Percentiles rank a stretch among this genome's conserved stretches.
These are phyloP conservation scores for Dioszegia crocea DNA, from an alignment of 768 basidiomycete species.

Conservation along the genomic window DNA sequence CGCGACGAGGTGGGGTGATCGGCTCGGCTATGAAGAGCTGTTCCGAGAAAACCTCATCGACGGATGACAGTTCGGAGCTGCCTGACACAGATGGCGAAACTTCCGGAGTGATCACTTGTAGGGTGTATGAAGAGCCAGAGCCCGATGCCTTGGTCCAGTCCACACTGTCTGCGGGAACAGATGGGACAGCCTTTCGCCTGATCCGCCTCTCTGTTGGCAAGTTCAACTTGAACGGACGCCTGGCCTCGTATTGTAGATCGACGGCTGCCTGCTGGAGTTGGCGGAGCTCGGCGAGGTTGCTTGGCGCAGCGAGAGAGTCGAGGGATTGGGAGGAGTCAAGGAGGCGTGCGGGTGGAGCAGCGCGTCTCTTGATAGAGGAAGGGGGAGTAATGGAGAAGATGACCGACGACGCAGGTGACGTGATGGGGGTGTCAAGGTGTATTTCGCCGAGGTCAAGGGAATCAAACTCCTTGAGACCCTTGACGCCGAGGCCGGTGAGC, in stretches of 20 bases:
- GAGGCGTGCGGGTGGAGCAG: neutral
- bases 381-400: neutral
- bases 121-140: neutral
- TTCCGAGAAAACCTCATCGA: neutral
- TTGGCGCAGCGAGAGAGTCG: constrained; percentile 19
- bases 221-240: neutral
- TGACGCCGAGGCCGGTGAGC: neutral
- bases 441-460: neutral
- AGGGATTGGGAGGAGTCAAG: constrained; percentile 22
- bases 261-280: constrained; percentile 17
- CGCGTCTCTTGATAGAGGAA: neutral
- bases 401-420: neutral
- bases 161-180: neutral
- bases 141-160: neutral
- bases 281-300: constrained; percentile 16
- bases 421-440: neutral
- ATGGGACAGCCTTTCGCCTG: constrained; percentile 30
- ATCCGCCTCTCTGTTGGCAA: constrained; percentile 18
- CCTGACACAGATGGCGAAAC: too few relatives aligned
- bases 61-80: neutral
- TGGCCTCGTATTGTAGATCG: constrained; percentile 6
- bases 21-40: neutral
- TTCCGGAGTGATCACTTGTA: constrained; percentile 1
- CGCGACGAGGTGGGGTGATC: constrained; percentile 1
- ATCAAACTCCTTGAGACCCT: constrained; percentile 7